These are phyloP conservation scores for Tripterygium wilfordii DNA, from an alignment of 177 flowering plant genomes.

Conservation along the genomic window DNA sequence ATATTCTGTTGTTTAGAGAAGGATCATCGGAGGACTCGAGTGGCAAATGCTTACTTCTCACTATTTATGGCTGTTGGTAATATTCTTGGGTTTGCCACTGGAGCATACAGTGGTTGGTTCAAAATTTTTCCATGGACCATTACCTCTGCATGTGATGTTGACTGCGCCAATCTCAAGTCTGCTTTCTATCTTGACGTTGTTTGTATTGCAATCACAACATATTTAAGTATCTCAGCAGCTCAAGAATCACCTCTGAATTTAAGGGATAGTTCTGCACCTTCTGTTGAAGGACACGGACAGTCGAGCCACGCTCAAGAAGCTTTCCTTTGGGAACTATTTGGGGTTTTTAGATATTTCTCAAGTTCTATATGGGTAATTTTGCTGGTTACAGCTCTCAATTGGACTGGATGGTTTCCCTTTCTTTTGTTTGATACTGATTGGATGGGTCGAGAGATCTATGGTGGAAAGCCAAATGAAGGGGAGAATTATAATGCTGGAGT, in stretches of 20 bases:
- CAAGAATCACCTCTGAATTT: conserved; percentile 57
- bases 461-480: conserved; percentile 80
- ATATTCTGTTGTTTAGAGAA: conserved; percentile 46
- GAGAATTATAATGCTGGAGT: conserved; percentile 63
- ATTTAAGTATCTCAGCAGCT: conserved; percentile 62
- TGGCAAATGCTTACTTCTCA: conserved; percentile 97
- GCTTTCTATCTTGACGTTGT: conserved; percentile 73
- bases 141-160: conserved; percentile 55
- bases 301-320: conserved; percentile 57
- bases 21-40: conserved; percentile 84
- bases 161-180: conserved; percentile 94
- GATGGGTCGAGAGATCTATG: conserved; percentile 97
- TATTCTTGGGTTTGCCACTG: conserved; percentile 90
- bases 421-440: conserved; percentile 96
- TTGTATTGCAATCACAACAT: conserved; percentile 62
- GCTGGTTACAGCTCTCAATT: conserved; percentile 69
- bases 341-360: conserved; percentile 64
- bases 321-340: conserved; percentile 85
- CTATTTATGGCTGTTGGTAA: conserved; percentile 95
- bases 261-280: conserved; percentile 8
- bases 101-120: conserved; percentile 80
- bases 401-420: conserved; percentile 99
- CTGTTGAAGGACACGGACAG: conserved; percentile 28
- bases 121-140: conserved; percentile 68
- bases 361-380: conserved; percentile 65